Percentiles rank a stretch among this genome's conserved stretches.
Conservation (phyloP, 345 rosid species). For the Garcia nutans region DNA sequence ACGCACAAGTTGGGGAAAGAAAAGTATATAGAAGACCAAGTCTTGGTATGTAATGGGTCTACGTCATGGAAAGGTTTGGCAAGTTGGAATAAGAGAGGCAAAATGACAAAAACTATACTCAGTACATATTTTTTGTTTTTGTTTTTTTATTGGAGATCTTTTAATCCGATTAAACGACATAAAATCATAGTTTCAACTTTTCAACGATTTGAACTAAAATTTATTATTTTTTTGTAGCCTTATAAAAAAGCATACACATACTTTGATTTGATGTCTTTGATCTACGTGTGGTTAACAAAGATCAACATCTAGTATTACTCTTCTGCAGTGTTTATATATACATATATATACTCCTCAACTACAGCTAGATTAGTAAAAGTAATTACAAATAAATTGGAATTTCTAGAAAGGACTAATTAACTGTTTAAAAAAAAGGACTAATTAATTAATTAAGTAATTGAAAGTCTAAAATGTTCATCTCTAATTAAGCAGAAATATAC, state of each 20-base stretch:
- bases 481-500: no score
- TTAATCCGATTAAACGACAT: no score
- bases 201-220: no score
- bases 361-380: background rate
- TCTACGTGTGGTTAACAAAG: background rate
- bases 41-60: background rate
- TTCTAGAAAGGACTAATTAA: background rate
- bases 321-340: no score
- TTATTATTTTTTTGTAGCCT: no score
- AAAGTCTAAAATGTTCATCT: no score
- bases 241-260: background rate
- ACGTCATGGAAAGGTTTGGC: conserved; percentile 3
- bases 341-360: background rate
- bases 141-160: no score
- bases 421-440: no score
- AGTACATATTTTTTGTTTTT: background rate
- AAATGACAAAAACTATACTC: conserved; percentile 2
- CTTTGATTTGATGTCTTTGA: no score
- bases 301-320: background rate
- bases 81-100: background rate
- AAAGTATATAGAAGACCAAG: conserved; percentile 24
- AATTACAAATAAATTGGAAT: background rate
- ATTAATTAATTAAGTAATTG: no score
- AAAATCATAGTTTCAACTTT: no score
- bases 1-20: conserved; percentile 2